Conservation (phyloP, 139 green algal species). For the Parachlorella kessleri region DNA sequence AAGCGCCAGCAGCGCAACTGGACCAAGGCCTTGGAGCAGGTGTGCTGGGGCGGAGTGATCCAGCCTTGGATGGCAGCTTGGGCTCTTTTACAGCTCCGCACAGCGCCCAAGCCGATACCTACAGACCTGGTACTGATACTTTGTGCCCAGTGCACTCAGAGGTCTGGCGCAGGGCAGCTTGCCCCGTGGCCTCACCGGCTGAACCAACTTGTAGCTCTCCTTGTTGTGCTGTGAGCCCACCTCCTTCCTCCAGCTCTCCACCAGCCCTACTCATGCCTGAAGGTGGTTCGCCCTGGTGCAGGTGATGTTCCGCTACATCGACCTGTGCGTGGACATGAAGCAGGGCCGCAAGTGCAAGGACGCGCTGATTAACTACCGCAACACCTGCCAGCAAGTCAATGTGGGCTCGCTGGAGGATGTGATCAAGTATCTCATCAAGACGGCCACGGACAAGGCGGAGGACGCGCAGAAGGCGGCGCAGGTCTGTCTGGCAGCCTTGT, state of each 20-base stretch:
- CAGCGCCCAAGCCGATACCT: too few relatives aligned
- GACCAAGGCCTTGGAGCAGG: conserved; percentile 76
- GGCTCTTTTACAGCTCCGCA: too few relatives aligned
- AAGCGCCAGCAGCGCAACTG: conserved; percentile 96
- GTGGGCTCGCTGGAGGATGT: conserved; percentile 96
- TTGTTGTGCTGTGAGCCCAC: too few relatives aligned
- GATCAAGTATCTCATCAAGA: conserved; percentile 96
- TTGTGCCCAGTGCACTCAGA: too few relatives aligned
- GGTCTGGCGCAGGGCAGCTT: too few relatives aligned
- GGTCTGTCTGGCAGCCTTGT: conserved; percentile 31
- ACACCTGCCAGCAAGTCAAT: conserved; percentile 96
- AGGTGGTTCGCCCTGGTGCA: too few relatives aligned
- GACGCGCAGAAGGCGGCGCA: conserved; percentile 76
- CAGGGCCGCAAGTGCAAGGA: conserved; percentile 96
- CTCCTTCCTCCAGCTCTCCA: background rate
- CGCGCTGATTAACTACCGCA: conserved; percentile 98
- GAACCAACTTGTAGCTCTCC: too few relatives aligned
- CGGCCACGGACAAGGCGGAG: conserved; percentile 87
- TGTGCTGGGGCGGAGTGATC: too few relatives aligned
- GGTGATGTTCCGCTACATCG: conserved; percentile 98
- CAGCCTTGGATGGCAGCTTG: too few relatives aligned
- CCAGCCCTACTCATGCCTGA: too few relatives aligned
- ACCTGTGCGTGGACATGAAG: conserved; percentile 93
- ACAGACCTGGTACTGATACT: too few relatives aligned
- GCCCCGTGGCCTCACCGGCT: too few relatives aligned